Evolutionary conservation across 345 rosid species (phyloP).

Genomic region (Salix suchowensis): DNA sequence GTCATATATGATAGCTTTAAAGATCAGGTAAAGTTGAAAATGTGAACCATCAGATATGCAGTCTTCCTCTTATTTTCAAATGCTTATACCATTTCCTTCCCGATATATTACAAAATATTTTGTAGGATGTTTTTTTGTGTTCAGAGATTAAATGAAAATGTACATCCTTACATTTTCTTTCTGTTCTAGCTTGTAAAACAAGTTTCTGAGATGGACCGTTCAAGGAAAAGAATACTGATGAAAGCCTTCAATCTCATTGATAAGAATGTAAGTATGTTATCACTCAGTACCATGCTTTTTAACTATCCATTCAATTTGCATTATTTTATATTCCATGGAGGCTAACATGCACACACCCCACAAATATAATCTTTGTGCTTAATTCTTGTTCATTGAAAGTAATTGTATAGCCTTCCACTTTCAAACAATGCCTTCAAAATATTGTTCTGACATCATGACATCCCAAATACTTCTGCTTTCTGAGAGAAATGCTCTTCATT

Average conservation of each 20-base stretch:
- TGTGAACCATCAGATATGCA: not conserved
- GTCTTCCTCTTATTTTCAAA: not conserved
- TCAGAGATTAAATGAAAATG: not conserved
- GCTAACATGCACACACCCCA: not conserved
- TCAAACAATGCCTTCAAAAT: not conserved
- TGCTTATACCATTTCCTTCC: not conserved
- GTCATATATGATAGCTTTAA: constrained; percentile 96
- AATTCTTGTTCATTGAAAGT: not conserved
- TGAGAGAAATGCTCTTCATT: not conserved
- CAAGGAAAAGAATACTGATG: constrained; percentile 56
- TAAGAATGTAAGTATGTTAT: constrained; percentile 50
- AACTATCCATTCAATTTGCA: not conserved
- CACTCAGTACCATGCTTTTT: constrained; percentile 7
- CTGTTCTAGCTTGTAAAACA: constrained; percentile 78
- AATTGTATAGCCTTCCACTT: not conserved
- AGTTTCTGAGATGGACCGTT: constrained; percentile 68
- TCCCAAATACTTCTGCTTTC: not conserved
- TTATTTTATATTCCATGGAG: not conserved
- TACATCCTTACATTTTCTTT: constrained; percentile 8
- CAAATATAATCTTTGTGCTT: constrained; percentile 6
- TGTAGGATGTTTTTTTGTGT: not conserved
- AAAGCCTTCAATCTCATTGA: constrained; percentile 86
- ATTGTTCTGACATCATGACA: not conserved
- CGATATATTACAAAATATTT: not conserved
- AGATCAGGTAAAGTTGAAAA: constrained; percentile 55